Evolutionary conservation across 805 yeast genomes (phyloP).

Genomic region (Brettanomyces sp.): DNA sequence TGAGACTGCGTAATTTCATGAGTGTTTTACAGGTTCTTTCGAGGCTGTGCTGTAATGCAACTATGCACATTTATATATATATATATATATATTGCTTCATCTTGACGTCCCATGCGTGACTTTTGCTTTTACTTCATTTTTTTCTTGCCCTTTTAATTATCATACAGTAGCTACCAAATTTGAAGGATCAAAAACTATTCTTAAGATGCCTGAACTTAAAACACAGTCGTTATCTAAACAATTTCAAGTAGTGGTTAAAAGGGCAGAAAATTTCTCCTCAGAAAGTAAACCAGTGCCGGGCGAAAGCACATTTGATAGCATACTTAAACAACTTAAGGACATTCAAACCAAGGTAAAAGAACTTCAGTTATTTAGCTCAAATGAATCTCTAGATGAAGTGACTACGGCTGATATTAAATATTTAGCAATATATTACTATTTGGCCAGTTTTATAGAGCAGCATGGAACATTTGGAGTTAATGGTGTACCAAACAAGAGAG

Average conservation of each 20-base stretch:
- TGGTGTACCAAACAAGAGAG: slow-evolving; percentile 7
- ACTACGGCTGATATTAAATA: slow-evolving; percentile 54
- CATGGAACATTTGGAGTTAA: slow-evolving; percentile 16
- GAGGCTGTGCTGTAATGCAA: too few relatives aligned
- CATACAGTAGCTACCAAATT: too few relatives aligned
- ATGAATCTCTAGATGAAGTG: slow-evolving; percentile 65
- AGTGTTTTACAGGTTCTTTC: too few relatives aligned
- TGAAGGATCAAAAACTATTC: too few relatives aligned
- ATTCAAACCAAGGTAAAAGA: slow-evolving; percentile 29
- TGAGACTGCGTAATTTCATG: too few relatives aligned
- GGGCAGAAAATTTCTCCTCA: neutral
- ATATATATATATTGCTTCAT: too few relatives aligned
- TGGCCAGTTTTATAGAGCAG: slow-evolving; percentile 34
- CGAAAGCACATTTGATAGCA: neutral
- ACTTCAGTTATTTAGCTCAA: slow-evolving; percentile 57
- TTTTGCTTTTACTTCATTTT: too few relatives aligned
- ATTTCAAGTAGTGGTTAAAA: neutral
- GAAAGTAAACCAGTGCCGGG: slow-evolving; percentile 3
- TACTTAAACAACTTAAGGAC: slow-evolving; percentile 5
- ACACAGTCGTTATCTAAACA: neutral
- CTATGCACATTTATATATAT: too few relatives aligned
- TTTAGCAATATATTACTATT: slow-evolving; percentile 47
- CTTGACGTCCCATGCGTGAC: too few relatives aligned
- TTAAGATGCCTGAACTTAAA: too few relatives aligned
- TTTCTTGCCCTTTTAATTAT: too few relatives aligned